Base-by-base conservation (phyloP, 78 protist species). In the Cavenderia fasciculata region DNA sequence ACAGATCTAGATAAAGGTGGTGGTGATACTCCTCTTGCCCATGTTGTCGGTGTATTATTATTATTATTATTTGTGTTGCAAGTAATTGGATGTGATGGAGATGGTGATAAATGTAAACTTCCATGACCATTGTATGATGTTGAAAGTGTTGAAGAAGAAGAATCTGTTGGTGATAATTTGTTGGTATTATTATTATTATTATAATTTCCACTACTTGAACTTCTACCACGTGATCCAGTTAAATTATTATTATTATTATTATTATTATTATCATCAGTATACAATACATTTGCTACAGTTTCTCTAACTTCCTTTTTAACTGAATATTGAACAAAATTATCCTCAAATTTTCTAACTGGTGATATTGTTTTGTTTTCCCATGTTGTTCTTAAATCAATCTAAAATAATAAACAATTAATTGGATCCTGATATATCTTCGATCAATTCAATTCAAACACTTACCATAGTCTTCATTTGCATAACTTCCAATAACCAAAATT, bases 261-360 rank as follows among this genome's bases (percentile, higher is more conserved):
- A n/a, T n/a, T n/a, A n/a, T n/a, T n/a, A n/a, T n/a, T n/a, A n/a
- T n/a, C n/a, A n/a, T n/a, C n/a, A n/a, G n/a, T n/a, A n/a, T n/a
- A n/a, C n/a, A n/a, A n/a, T n/a, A n/a, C n/a, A n/a, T n/a, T n/a
- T n/a, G n/a, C n/a, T n/a, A n/a, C n/a, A n/a, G n/a, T n/a, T n/a
- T n/a, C n/a, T 61, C 18, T 27, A 7, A n/a, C 65, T 31, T 63
- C 74, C 6, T 77, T 44, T 36, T 66, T 79, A 4, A 79, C 66
- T 25, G 77, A 66, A 51, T 66, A 79, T 41, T 79, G 88, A 23
- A 79, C 71, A 70, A 79, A 79, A 54, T 79, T 79, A 66, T 79
- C 88, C 66, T 79, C 88, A 66, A 79, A 79, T 33, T 79, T 79
- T 66, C 88, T 79, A 38, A 79, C 88, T 27, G 88, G 88, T 43